A percentile compares a stretch with the other conserved stretches of the same genome.
Evolutionary conservation across 2,329 filamentous ascomycete species (phyloP).

Genomic region (Pseudogymnoascus sp.): DNA sequence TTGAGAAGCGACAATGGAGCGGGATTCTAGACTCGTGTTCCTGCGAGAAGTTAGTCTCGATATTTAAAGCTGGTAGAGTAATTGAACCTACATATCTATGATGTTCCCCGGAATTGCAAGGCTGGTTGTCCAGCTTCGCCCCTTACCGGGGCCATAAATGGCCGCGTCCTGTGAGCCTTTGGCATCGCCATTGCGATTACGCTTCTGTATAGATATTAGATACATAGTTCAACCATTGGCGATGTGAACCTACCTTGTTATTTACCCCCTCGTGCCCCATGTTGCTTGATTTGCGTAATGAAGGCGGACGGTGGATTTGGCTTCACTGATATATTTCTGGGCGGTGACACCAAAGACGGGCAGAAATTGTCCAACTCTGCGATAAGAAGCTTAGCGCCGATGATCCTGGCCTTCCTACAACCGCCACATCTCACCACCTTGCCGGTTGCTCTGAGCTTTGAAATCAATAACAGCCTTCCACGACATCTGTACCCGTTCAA

Average conservation of each 20-base stretch:
- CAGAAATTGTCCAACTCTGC: neutral
- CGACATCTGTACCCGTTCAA: neutral
- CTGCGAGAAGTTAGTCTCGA: neutral
- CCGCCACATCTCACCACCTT: constrained; percentile 10
- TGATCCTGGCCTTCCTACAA: neutral
- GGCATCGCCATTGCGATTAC: constrained; percentile 26
- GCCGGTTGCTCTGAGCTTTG: neutral
- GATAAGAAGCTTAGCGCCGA: constrained; percentile 2
- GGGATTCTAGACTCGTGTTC: constrained; percentile 48
- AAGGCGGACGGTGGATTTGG: neutral
- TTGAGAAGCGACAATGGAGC: constrained; percentile 64
- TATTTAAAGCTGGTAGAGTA: neutral
- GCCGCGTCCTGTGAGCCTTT: constrained; percentile 35
- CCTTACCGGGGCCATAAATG: constrained; percentile 57
- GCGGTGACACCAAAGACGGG: constrained; percentile 10
- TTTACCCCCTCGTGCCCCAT: neutral
- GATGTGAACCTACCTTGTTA: neutral
- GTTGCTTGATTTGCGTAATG: neutral
- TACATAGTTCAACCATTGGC: neutral
- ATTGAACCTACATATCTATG: constrained; percentile 55
- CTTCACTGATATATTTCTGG: neutral
- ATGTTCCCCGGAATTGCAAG: constrained; percentile 74
- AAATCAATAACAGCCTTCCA: neutral
- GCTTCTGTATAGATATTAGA: constrained; percentile 22
- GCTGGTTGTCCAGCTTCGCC: constrained; percentile 65